Evolutionary conservation across 106 monocot species (phyloP).

Genomic region (Dioscorea zingiberensis): DNA sequence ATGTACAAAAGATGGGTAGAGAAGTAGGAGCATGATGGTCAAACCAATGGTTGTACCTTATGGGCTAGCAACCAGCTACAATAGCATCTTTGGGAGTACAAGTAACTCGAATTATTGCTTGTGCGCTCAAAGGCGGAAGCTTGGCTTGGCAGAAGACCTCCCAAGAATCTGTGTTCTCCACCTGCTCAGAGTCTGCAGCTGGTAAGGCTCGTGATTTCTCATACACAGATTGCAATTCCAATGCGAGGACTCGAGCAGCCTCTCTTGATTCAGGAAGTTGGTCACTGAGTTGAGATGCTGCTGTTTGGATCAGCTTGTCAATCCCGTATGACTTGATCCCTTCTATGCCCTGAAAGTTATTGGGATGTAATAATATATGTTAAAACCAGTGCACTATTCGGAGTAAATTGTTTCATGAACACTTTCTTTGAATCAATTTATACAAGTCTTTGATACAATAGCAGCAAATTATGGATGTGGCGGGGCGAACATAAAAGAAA

Average conservation of each 20-base stretch:
- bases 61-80: slow-evolving; percentile 10
- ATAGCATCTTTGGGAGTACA: slow-evolving; percentile 29
- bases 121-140: slow-evolving; percentile 56
- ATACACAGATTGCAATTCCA: slow-evolving; percentile 41
- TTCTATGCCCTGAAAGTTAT: slow-evolving; percentile 53
- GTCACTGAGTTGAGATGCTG: slow-evolving; percentile 82
- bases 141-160: slow-evolving; percentile 55
- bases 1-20: slow-evolving; percentile 6
- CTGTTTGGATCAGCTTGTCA: slow-evolving; percentile 71
- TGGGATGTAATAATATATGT: not conserved
- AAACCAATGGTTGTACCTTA: not conserved
- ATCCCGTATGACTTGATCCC: slow-evolving; percentile 90
- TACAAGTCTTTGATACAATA: no score
- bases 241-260: slow-evolving; percentile 69
- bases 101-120: slow-evolving; percentile 65
- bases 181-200: slow-evolving; percentile 1
- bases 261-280: slow-evolving; percentile 94
- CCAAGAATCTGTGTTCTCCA: slow-evolving; percentile 38
- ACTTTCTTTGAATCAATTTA: no score
- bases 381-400: no score
- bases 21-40: not conserved
- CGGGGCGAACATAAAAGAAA: not conserved
- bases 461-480: no score
- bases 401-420: no score
- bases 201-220: slow-evolving; percentile 19